These are phyloP conservation scores for Annona squamosa DNA, from an alignment of 164 flowering plant genomes.

Conservation along the genomic window DNA sequence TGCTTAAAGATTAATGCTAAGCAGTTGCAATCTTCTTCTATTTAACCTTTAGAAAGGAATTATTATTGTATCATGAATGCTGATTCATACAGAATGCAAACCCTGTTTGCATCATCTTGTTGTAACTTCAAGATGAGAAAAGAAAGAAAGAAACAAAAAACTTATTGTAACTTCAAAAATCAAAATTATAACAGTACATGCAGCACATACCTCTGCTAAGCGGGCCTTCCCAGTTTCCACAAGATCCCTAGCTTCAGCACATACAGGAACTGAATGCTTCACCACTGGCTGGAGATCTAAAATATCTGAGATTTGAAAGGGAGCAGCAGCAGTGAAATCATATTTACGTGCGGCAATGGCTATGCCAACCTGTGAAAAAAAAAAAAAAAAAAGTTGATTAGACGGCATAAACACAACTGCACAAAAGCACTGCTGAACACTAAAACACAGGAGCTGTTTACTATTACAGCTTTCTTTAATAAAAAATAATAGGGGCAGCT, in stretches of 20 bases:
- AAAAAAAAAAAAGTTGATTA: neutral
- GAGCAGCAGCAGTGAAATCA: constrained; percentile 55
- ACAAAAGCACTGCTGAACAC: neutral
- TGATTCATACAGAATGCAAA: no score
- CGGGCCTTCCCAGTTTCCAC: constrained; percentile 88
- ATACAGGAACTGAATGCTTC: constrained; percentile 88
- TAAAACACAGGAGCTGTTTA: neutral
- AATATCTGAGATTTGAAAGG: constrained; percentile 76
- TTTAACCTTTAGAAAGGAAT: no score
- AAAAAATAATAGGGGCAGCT: no score
- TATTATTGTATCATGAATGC: no score
- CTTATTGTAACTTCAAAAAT: neutral
- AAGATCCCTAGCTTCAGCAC: constrained; percentile 89
- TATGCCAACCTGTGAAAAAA: constrained; percentile 61
- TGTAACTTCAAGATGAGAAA: no score
- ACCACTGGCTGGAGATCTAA: constrained; percentile 84
- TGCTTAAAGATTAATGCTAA: no score
- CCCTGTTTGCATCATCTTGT: no score
- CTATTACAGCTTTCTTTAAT: neutral
- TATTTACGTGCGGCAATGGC: constrained; percentile 73
- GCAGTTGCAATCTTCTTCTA: no score
- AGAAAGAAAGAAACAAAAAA: neutral
- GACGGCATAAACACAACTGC: neutral
- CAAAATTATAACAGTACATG: neutral
- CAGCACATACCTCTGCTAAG: constrained; percentile 70